Base-by-base conservation (phyloP, 257 asterid genomes). In the Coffea eugenioides region DNA sequence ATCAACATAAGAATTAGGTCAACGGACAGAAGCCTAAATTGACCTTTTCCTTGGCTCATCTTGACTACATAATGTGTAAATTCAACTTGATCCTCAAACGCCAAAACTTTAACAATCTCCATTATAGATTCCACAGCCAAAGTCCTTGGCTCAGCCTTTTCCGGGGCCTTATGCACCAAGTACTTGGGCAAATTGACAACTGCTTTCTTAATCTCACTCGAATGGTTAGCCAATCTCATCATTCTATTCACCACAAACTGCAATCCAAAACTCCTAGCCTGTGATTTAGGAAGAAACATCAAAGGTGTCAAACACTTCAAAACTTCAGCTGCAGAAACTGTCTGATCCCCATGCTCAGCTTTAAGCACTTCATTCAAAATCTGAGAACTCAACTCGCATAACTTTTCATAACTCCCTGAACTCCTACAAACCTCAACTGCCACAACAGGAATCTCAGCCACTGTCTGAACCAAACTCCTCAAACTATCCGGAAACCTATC, bases 401-500 rank as follows among this genome's bases (percentile, higher is more conserved):
- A 57, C 81, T 84, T 88, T 83, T 82, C 89, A 75, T 87, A 89
- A 88, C 80, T 79, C 81, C 86, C 92, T 43, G 79, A 62, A 83
- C 83, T 84, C 68, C 88, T 89, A 87, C 91, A 88, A 45, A 82
- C 75, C 77, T 93, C 96, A 23, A 70, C 83, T 27, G 92, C 95
- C 84, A 84, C 85, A 64, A 74, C 85, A 0, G 90, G 94, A 84
- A 95, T 91, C 83, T 95, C 97, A 76, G 86, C 89, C 81, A 88
- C 78, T 54, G 97, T 91, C 81, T 89, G 95, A 79, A 95, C 92
- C 87, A 95, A 84, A 77, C 92, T 88, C 90, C 84, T 95, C 89
- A 91, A 78, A 85, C 99, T 89, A 85, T 95, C 99, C 5, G 97
- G 91, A 89, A 95, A 95, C 74, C 99, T 83, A 67, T 87, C 89